Conservation (phyloP, 805 yeast species). For the Nakazawaea ishiwadae region DNA sequence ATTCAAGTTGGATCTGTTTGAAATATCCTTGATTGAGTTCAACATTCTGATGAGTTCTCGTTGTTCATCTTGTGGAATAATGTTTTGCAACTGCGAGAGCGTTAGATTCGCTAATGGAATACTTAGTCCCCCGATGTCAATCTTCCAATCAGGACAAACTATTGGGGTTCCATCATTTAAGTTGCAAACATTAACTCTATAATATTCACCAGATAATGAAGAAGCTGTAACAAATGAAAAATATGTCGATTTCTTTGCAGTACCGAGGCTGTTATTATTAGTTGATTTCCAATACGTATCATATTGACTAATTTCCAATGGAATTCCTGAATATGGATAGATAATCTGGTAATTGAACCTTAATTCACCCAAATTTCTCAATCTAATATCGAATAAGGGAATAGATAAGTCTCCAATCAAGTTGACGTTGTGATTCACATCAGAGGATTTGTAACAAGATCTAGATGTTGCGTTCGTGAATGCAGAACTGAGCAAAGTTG, state of each 20-base stretch:
- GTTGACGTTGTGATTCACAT: conserved; percentile 32
- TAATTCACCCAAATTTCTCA: conserved; percentile 78
- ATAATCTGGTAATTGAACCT: conserved; percentile 76
- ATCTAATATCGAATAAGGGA: conserved; percentile 78
- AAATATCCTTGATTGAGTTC: conserved; percentile 20
- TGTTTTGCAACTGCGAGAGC: conserved; percentile 32
- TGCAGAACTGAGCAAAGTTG: conserved; percentile 66
- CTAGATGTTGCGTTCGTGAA: conserved; percentile 27
- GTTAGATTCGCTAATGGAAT: conserved; percentile 59
- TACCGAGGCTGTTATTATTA: conserved; percentile 32
- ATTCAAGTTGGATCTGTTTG: conserved; percentile 28
- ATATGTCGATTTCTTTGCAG: conserved; percentile 21
- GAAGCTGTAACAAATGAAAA: conserved; percentile 87
- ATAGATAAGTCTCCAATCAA: conserved; percentile 39
- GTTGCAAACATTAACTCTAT: conserved; percentile 62
- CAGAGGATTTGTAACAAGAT: conserved; percentile 21
- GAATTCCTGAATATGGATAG: conserved; percentile 80
- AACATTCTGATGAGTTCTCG: background rate
- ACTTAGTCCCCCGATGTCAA: conserved; percentile 44
- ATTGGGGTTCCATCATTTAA: conserved; percentile 84
- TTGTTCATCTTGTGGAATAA: conserved; percentile 16
- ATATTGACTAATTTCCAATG: conserved; percentile 84
- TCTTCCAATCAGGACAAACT: conserved; percentile 64
- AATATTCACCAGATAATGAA: conserved; percentile 78
- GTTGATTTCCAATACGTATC: conserved; percentile 98